Evolutionary conservation across 2,329 filamentous ascomycete species (phyloP).

Genomic region (Fusarium sp.): DNA sequence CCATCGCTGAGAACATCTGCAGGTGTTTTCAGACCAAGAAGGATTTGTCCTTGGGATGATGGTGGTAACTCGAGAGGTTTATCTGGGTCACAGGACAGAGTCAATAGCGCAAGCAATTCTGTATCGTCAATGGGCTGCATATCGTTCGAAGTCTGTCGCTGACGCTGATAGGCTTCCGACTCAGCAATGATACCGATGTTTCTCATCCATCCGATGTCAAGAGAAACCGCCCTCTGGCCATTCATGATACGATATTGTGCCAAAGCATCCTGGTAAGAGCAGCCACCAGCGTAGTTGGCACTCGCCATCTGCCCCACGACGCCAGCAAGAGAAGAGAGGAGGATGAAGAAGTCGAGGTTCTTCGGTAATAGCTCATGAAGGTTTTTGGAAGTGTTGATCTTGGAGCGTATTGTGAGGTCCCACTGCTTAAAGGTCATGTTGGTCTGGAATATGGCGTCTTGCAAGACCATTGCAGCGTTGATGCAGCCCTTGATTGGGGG

Average conservation of each 20-base stretch:
- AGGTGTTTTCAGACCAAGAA: neutral
- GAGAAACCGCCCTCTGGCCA: neutral
- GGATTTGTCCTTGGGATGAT: neutral
- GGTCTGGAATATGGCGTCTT: slow-evolving; percentile 37
- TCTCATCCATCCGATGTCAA: slow-evolving; percentile 9
- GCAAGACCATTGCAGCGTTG: slow-evolving; percentile 19
- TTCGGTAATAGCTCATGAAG: neutral
- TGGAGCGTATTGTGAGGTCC: slow-evolving; percentile 45
- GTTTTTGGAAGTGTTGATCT: slow-evolving; percentile 50
- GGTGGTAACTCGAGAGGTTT: rapidly evolving
- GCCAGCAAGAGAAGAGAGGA: slow-evolving; percentile 38
- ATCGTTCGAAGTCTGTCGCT: neutral
- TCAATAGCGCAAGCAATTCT: neutral
- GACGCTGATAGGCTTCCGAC: neutral
- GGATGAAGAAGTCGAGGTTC: neutral
- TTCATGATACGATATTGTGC: neutral
- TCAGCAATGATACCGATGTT: slow-evolving; percentile 16
- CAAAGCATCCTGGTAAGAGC: slow-evolving; percentile 24
- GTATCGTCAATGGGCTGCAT: slow-evolving; percentile 6
- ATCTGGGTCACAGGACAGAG: neutral
- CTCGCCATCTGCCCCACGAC: slow-evolving; percentile 52
- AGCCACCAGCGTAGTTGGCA: slow-evolving; percentile 56
- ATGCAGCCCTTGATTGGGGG: slow-evolving; percentile 41
- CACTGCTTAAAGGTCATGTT: slow-evolving; percentile 53
- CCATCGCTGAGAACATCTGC: neutral